Conservation (phyloP, 2,329 filamentous ascomycete species). For the Trichoderma cornu-damae region DNA sequence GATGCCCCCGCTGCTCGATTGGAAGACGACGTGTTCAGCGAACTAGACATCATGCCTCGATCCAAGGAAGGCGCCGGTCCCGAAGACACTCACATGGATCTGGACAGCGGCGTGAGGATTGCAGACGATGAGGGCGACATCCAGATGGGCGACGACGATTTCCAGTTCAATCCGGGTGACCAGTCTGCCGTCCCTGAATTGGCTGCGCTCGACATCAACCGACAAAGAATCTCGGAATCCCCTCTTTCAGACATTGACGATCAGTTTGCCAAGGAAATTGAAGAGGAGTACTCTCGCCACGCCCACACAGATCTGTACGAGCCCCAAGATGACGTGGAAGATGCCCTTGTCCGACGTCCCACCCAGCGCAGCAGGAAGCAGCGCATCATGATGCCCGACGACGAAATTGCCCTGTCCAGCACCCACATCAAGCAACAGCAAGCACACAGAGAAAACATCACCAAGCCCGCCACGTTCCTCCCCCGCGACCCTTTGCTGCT, state of each 20-base stretch:
- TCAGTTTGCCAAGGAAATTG: constrained; percentile 54
- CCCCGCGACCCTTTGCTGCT: constrained; percentile 82
- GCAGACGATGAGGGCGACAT: constrained; percentile 61
- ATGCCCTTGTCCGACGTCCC: constrained; percentile 58
- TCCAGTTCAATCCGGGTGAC: constrained; percentile 59
- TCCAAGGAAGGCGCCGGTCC: constrained; percentile 53
- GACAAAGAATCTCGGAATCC: constrained; percentile 62
- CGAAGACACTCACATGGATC: constrained; percentile 52
- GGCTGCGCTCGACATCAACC: constrained; percentile 44
- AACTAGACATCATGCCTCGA: constrained; percentile 53
- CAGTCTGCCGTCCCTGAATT: constrained; percentile 52
- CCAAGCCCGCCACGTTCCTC: constrained; percentile 76
- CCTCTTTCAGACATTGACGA: constrained; percentile 66
- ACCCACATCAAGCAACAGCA: constrained; percentile 81
- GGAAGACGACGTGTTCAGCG: constrained; percentile 65
- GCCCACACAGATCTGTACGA: constrained; percentile 57
- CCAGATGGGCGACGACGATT: constrained; percentile 56
- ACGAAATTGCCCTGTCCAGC: constrained; percentile 70
- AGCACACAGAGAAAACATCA: constrained; percentile 76
- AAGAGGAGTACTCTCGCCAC: constrained; percentile 51
- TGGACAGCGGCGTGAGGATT: constrained; percentile 53
- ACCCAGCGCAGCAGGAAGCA: constrained; percentile 70
- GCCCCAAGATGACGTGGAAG: constrained; percentile 53
- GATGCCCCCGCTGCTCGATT: constrained; percentile 67
- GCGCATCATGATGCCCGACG: constrained; percentile 77